Base-by-base conservation (phyloP, 495 filamentous ascomycete genomes). In the Elasticomyces elasticus region DNA sequence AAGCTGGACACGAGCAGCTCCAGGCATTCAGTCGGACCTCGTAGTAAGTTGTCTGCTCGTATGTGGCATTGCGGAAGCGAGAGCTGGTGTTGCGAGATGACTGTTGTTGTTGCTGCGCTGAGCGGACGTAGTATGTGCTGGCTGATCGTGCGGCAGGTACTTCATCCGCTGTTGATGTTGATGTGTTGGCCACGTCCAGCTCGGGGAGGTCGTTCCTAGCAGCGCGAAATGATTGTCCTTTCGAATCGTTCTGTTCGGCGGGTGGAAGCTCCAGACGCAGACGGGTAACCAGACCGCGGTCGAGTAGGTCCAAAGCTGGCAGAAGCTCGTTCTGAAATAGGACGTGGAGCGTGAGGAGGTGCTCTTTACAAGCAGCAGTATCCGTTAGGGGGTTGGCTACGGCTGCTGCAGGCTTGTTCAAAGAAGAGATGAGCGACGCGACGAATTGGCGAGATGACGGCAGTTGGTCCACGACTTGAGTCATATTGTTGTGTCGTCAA, bases 1-100 rank as follows among this genome's bases (percentile, higher is more conserved):
- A 96, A 2, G 81, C 81, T 1, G 87, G 83, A 73, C 90, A 96
- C 10, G 79, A 85, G 65, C 90, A 96, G 64, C 86, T 88, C 90
- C 90, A 96, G n/a, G 86, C 83, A 1, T 62, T 53, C 6, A 86
- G 71, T 7, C 80, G 76, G 23, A 94, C 86, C 60, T 85, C 76
- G 68, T 95, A 94, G 59, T 61, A 63, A 31, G 64, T 60, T 1
- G 67, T 65, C 4, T 50, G 17, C 19, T 35, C 55, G 20, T 58
- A 57, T 70, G 58, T 56, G 45, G 54, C 53, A 55, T 51, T 54
- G 61, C 25, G 26, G 49, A 40, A 51, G 57, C 46, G 46, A 26
- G 45, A 56, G 51, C 31, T 27, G 20, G 19, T 40, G 28, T 23
- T 41, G 28, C 52, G 52, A 19, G 52, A 54, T 3, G 52, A 31